These are phyloP conservation scores for Ogataea polymorpha DNA, from an alignment of 805 yeast genomes.

Conservation along the genomic window DNA sequence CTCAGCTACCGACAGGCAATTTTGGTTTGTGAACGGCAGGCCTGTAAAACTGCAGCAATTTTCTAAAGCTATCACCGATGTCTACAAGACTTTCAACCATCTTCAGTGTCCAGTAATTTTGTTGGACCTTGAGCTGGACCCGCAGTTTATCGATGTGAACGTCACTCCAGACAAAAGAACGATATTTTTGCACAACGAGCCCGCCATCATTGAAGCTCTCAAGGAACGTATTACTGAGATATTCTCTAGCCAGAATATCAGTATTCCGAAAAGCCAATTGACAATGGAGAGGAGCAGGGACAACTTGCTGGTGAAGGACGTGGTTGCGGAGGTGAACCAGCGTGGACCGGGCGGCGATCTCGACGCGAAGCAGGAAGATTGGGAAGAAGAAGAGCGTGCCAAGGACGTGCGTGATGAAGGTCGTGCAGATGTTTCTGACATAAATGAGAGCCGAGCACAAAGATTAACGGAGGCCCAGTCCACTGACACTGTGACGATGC, in stretches of 20 bases:
- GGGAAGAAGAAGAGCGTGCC: neutral
- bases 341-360: too few relatives aligned
- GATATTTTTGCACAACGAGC: constrained; percentile 66
- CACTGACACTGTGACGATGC: too few relatives aligned
- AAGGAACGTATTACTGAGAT: constrained; percentile 46
- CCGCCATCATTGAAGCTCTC: constrained; percentile 51
- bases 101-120: constrained; percentile 72
- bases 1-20: constrained; percentile 70
- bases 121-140: constrained; percentile 53
- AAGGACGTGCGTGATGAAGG: too few relatives aligned
- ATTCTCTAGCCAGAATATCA: constrained; percentile 37
- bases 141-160: constrained; percentile 69
- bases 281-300: neutral
- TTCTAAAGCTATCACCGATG: constrained; percentile 62
- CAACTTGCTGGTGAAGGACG: constrained; percentile 1
- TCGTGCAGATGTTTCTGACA: too few relatives aligned
- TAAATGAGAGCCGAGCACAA: too few relatives aligned
- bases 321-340: too few relatives aligned
- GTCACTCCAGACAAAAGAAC: constrained; percentile 89
- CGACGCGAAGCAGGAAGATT: neutral
- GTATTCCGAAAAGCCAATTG: constrained; percentile 21
- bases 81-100: constrained; percentile 67
- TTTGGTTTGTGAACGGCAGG: constrained; percentile 67
- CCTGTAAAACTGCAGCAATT: constrained; percentile 64
- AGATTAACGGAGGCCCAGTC: too few relatives aligned